A percentile compares a stretch with the other conserved stretches of the same genome.
These are phyloP conservation scores for Brassica hybrid DNA, from an alignment of 441 rosid species.

Conservation along the genomic window DNA sequence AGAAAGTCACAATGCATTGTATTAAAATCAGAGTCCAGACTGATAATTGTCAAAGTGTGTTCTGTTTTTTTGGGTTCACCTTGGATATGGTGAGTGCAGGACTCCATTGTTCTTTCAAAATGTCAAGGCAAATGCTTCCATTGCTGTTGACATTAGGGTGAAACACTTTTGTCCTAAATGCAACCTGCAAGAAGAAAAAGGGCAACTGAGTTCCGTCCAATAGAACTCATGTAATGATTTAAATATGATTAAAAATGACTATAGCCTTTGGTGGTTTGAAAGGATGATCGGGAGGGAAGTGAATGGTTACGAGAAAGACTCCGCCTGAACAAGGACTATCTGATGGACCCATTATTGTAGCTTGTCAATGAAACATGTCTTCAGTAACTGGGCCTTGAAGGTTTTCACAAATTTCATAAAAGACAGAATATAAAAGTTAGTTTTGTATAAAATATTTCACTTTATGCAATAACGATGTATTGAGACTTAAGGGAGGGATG, in stretches of 20 bases:
- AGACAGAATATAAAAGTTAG: background rate
- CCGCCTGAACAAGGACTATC: slow-evolving; percentile 68
- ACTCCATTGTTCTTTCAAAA: slow-evolving; percentile 70
- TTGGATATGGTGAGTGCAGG: slow-evolving; percentile 69
- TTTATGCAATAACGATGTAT: too few relatives aligned
- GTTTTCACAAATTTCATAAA: slow-evolving; percentile 7
- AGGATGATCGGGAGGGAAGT: slow-evolving; percentile 67
- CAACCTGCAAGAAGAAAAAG: slow-evolving; percentile 43
- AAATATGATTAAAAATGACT: background rate
- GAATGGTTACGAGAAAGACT: slow-evolving; percentile 62
- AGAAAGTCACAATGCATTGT: slow-evolving; percentile 2
- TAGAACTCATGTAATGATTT: background rate
- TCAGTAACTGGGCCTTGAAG: slow-evolving; percentile 56
- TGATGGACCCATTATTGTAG: slow-evolving; percentile 67
- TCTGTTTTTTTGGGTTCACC: slow-evolving; percentile 36
- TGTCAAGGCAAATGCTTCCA: slow-evolving; percentile 69
- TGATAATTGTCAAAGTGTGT: background rate
- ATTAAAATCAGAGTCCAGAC: background rate
- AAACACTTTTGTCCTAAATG: slow-evolving; percentile 68
- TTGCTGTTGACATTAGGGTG: slow-evolving; percentile 74
- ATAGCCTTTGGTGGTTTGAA: slow-evolving; percentile 64
- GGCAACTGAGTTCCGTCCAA: background rate
- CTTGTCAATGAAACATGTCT: slow-evolving; percentile 71
- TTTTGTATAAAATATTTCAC: too few relatives aligned
- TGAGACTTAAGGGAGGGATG: too few relatives aligned